phyloP scores from a whole-genome alignment of 441 rosid species.

The Corymbia calophylla region DNA sequence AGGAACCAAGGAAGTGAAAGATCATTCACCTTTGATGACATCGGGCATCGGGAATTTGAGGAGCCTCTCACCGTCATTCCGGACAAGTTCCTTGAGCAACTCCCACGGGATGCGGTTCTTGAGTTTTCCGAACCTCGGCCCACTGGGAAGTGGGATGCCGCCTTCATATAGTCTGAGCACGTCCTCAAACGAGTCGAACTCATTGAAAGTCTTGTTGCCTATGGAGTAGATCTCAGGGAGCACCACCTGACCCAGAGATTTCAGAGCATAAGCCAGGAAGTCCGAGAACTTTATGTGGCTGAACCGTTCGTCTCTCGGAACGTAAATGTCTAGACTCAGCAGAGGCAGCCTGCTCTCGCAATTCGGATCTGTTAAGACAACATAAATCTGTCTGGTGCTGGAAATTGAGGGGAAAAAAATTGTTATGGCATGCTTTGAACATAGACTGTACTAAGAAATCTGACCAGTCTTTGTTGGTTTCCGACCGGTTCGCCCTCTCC shows the following conservation, averaged over 20 bases:
- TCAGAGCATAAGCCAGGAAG: slow-evolving; percentile 70
- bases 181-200: slow-evolving; percentile 39
- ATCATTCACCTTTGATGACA: background rate
- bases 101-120: slow-evolving; percentile 2
- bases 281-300: slow-evolving; percentile 71
- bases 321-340: slow-evolving; percentile 61
- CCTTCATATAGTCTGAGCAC: slow-evolving; percentile 20
- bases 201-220: slow-evolving; percentile 68
- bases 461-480: slow-evolving; percentile 55
- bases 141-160: slow-evolving; percentile 34
- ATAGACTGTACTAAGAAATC: background rate
- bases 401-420: background rate
- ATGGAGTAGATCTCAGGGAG: slow-evolving; percentile 58
- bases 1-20: background rate
- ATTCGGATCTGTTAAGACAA: slow-evolving; percentile 35
- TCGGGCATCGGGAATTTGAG: background rate
- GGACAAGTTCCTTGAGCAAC: background rate
- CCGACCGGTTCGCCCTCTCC: slow-evolving; percentile 81
- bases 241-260: slow-evolving; percentile 54
- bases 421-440: background rate
- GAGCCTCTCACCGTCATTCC: background rate
- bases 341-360: slow-evolving; percentile 62
- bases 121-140: slow-evolving; percentile 3
- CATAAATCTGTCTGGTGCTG: background rate
- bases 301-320: slow-evolving; percentile 85